A percentile compares a stretch with the other conserved stretches of the same genome.
Conservation (phyloP, 2,329 filamentous ascomycete species). For the Colletotrichum salicis region DNA sequence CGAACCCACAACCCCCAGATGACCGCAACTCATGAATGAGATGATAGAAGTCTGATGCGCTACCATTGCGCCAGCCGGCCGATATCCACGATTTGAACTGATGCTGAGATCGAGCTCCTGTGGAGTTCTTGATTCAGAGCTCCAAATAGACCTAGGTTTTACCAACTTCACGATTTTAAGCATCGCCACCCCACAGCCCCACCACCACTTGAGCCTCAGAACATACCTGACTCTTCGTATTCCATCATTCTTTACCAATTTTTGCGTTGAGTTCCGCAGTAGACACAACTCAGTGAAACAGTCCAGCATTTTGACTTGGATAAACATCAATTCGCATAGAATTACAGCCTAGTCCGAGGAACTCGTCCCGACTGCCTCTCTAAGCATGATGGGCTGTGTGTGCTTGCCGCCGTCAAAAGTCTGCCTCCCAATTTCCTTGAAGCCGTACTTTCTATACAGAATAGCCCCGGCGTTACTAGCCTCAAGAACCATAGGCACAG, state of each 20-base stretch:
- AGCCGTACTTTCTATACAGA: not conserved
- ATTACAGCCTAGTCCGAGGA: not conserved
- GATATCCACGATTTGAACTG: not conserved
- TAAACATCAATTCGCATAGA: no score
- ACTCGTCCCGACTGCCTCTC: not conserved
- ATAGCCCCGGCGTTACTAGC: not conserved
- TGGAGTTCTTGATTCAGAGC: fast-evolving
- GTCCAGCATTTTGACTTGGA: no score
- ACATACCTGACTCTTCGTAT: not conserved
- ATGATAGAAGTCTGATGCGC: constrained; percentile 35
- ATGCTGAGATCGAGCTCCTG: not conserved
- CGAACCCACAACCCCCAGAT: constrained; percentile 36
- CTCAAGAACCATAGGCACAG: not conserved
- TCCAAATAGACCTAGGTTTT: not conserved
- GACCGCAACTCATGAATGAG: not conserved
- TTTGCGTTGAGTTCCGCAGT: no score
- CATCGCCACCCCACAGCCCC: not conserved
- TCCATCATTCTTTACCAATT: no score
- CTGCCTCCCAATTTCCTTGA: not conserved
- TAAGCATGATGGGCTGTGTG: constrained; percentile 3
- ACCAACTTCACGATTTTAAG: not conserved
- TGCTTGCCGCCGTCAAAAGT: not conserved
- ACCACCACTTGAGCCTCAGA: not conserved
- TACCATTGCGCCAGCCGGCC: constrained; percentile 36
- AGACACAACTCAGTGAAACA: no score